phyloP scores from a whole-genome alignment of 2,329 filamentous ascomycete species.

The Geosmithia flava region DNA sequence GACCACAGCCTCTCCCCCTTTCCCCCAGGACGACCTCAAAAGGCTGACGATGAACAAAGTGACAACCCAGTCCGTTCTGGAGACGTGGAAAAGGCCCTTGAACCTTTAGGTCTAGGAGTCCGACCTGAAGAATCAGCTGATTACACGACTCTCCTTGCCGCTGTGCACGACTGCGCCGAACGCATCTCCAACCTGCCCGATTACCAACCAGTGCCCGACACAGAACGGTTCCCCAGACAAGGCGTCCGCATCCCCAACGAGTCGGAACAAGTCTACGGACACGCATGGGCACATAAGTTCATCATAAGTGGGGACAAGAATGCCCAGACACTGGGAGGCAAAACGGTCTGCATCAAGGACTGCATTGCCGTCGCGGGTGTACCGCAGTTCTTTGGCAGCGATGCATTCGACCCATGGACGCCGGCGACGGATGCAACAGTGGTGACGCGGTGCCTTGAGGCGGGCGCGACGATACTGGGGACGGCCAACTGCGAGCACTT shows the following conservation, averaged over 20 bases:
- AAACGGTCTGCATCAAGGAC: constrained; percentile 39
- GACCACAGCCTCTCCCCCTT: neutral
- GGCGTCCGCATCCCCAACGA: constrained; percentile 24
- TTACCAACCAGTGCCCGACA: constrained; percentile 28
- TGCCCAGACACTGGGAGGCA: constrained; percentile 19
- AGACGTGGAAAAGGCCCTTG: constrained; percentile 22
- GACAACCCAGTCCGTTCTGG: constrained; percentile 26
- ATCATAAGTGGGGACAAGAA: constrained; percentile 21
- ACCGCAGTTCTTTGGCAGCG: constrained; percentile 38
- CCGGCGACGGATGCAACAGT: constrained; percentile 40
- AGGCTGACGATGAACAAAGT: constrained; percentile 6
- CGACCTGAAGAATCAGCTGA: constrained; percentile 23
- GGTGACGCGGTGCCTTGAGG: constrained; percentile 34
- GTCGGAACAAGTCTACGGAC: constrained; percentile 29
- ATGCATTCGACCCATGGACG: constrained; percentile 34
- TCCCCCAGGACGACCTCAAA: neutral
- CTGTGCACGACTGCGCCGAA: constrained; percentile 37
- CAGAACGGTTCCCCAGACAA: constrained; percentile 28
- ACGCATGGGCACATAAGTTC: constrained; percentile 39
- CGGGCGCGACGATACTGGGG: constrained; percentile 35
- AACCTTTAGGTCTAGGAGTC: constrained; percentile 21
- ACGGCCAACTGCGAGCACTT: constrained; percentile 42
- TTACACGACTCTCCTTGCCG: constrained; percentile 33
- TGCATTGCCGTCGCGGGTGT: constrained; percentile 41
- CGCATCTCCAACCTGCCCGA: constrained; percentile 29